A percentile compares a stretch with the other conserved stretches of the same genome.
Evolutionary conservation across 352 stramenopile genomes (phyloP).

Genomic region (Globisporangium middletonii): DNA sequence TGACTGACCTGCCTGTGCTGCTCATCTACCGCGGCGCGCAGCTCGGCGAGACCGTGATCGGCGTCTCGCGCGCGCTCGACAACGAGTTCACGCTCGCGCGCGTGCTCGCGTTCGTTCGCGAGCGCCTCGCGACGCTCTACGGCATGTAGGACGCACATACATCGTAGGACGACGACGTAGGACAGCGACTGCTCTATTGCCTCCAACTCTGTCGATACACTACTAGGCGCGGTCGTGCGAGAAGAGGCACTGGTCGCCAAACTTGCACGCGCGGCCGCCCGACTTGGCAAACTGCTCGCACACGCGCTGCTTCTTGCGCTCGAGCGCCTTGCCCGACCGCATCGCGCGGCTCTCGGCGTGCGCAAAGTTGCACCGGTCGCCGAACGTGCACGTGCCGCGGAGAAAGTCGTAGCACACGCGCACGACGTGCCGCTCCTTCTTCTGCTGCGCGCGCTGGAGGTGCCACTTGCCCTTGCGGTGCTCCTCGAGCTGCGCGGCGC

Average conservation of each 20-base stretch:
- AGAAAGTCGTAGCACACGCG: slow-evolving; percentile 84
- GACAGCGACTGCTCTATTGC: slow-evolving; percentile 7
- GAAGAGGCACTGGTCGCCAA: slow-evolving; percentile 74
- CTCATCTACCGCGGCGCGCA: slow-evolving; percentile 50
- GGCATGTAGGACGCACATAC: too few relatives aligned
- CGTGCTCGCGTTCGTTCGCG: slow-evolving; percentile 28
- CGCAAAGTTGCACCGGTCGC: slow-evolving; percentile 65
- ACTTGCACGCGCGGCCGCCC: slow-evolving; percentile 43
- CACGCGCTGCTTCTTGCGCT: slow-evolving; percentile 44
- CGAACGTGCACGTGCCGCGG: slow-evolving; percentile 57
- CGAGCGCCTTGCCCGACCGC: slow-evolving; percentile 35
- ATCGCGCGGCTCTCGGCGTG: slow-evolving; percentile 71
- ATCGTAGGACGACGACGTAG: too few relatives aligned
- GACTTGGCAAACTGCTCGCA: slow-evolving; percentile 43
- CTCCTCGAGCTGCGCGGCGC: slow-evolving; percentile 59
- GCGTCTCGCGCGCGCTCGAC: slow-evolving; percentile 47
- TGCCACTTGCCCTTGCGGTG: slow-evolving; percentile 82
- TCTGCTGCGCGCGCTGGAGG: slow-evolving; percentile 59
- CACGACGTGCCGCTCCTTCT: slow-evolving; percentile 58
- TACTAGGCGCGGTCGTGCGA: slow-evolving; percentile 29
- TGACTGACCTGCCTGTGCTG: slow-evolving; percentile 57
- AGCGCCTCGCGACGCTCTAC: slow-evolving; percentile 26
- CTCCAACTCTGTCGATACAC: background rate
- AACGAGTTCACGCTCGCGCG: slow-evolving; percentile 60
- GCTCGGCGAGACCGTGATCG: slow-evolving; percentile 54